Percentiles rank a stretch among this genome's conserved stretches.
These are phyloP conservation scores for Neurospora sp. DNA, from an alignment of 495 filamentous ascomycete species.

Conservation along the genomic window DNA sequence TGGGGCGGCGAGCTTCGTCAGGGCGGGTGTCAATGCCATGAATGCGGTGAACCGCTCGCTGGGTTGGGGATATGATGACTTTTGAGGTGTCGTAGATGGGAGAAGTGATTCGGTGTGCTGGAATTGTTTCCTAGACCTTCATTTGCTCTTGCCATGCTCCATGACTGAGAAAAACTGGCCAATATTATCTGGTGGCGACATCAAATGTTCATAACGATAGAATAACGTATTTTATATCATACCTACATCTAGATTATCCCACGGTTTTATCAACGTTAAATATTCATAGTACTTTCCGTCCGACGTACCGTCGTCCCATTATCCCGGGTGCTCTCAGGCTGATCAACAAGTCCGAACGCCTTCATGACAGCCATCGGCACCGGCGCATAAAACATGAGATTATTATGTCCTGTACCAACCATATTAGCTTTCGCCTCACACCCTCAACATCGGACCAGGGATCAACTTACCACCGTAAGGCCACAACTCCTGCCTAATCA, in stretches of 20 bases:
- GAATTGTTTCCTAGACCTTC: not conserved
- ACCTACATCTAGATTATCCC: not conserved
- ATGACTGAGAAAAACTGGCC: not conserved
- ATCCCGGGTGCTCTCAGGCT: not conserved
- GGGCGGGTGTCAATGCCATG: constrained; percentile 31
- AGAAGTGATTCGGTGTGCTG: not conserved
- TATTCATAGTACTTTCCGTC: no score
- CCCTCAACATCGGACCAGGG: not conserved
- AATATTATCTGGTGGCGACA: not conserved
- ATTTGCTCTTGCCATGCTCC: not conserved
- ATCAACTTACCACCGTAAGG: constrained; percentile 44
- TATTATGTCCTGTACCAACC: constrained; percentile 43
- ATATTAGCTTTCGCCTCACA: not conserved
- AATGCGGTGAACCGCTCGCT: constrained; percentile 35
- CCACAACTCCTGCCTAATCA: constrained; percentile 42
- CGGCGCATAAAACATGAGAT: constrained; percentile 40
- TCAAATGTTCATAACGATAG: not conserved
- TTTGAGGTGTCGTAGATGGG: not conserved
- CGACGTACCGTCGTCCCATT: no score
- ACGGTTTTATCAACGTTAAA: no score
- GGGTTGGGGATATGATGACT: constrained; percentile 29
- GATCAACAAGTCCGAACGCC: constrained; percentile 37
- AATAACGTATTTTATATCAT: not conserved
- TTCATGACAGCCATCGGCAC: constrained; percentile 54
- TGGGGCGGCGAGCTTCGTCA: constrained; percentile 21